Base-by-base conservation (phyloP, 176 grass and related monocot species). In the Cymbopogon citratus region DNA sequence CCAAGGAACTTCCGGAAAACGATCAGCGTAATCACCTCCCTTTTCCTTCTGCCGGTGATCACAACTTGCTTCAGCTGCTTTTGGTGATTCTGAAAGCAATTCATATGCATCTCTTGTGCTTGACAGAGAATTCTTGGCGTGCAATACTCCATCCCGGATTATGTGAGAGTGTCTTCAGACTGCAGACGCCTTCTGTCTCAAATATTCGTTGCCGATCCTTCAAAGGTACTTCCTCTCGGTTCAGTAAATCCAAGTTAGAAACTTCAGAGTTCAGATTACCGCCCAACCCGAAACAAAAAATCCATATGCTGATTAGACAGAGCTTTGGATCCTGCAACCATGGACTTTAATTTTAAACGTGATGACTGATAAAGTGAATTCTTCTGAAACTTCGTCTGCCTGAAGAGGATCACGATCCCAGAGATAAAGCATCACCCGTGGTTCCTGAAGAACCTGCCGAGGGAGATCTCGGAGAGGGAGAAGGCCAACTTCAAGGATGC, bases 351-450 rank as follows among this genome's bases (percentile, higher is more conserved):
- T 59, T 11, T 59, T 59, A 21, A 59, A 24, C 54, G 9, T 59
- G 9, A 6, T 41, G 12, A 31, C 66, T 87, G 60, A 72, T 65
- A 23, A 71, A 54, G 7, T 48, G 69, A 3, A 71, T 65, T 45
- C 29, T 35, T 83, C 28, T 76, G 39, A 46, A 60, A 76, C 70
- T 10, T 10, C 64, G 6, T 49, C 49, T 71, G 43, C 6, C 7
- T 81, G 43, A 66, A 98, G 95, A 94, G 95, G 73, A 94, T 98
- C 71, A 89, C 95, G 78, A 86, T 98, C 82, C 79, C 88, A n/a
- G 95, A 98, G 82, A 92, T 98, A 87, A 98, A 93, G 84, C 89
- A 91, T 62, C 81, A 93, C 64, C 90, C 88, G 3, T 95, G 95
- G 95, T 95, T 93, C 81, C 80, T 93, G 63, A 94, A 95, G 89